Evolutionary conservation across 2,329 filamentous ascomycete species (phyloP).

Genomic region (Colletotrichum tabaci): DNA sequence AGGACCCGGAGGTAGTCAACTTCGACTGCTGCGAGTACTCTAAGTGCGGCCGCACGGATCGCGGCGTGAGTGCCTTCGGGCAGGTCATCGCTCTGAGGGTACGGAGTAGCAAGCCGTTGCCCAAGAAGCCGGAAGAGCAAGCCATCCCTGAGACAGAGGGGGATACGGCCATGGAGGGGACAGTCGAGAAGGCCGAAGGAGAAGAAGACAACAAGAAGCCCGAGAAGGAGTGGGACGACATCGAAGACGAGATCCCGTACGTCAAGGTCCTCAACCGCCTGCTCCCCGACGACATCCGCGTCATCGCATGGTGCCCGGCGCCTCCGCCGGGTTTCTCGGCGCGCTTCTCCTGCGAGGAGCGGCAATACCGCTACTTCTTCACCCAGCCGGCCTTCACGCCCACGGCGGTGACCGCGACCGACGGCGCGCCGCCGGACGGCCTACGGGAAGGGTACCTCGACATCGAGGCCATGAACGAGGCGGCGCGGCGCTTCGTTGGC

Average conservation of each 20-base stretch:
- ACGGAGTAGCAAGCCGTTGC: constrained; percentile 81
- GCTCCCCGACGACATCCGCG: constrained; percentile 88
- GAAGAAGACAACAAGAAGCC: constrained; percentile 48
- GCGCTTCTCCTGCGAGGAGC: constrained; percentile 91
- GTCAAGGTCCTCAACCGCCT: constrained; percentile 87
- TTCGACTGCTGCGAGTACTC: constrained; percentile 92
- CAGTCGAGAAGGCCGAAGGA: constrained; percentile 52
- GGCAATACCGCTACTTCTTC: constrained; percentile 97
- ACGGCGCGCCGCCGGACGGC: constrained; percentile 32
- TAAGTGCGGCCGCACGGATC: constrained; percentile 94
- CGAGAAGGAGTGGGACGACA: constrained; percentile 70
- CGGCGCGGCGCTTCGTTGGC: constrained; percentile 85
- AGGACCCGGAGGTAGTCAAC: constrained; percentile 74
- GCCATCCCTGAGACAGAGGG: constrained; percentile 46
- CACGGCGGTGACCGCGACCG: constrained; percentile 65
- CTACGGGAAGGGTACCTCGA: constrained; percentile 84
- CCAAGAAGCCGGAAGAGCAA: constrained; percentile 48
- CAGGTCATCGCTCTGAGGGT: constrained; percentile 91
- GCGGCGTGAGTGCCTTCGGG: constrained; percentile 95
- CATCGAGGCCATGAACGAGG: constrained; percentile 87
- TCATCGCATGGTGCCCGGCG: constrained; percentile 92
- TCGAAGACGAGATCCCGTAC: constrained; percentile 88
- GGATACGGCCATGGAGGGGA: constrained; percentile 61
- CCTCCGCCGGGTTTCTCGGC: constrained; percentile 88
- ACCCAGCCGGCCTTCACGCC: constrained; percentile 91